A percentile compares a stretch with the other conserved stretches of the same genome.
Conservation (phyloP, 2,329 filamentous ascomycete genomes). For the Aspergillus piperis region DNA sequence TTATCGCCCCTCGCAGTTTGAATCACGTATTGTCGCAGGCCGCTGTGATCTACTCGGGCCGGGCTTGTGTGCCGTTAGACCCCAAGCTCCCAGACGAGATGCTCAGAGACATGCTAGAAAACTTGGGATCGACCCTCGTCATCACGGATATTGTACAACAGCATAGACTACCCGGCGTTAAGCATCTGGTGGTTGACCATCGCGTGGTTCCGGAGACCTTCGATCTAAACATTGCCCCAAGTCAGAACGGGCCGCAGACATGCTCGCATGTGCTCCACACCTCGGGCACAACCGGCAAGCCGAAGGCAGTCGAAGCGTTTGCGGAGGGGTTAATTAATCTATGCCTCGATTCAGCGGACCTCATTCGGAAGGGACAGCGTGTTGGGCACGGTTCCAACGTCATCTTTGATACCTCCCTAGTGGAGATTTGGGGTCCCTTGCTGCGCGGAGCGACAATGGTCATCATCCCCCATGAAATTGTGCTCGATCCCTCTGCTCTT, state of each 20-base stretch:
- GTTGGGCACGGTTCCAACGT: conserved; percentile 13
- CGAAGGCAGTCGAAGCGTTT: conserved; percentile 76
- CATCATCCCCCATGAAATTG: conserved; percentile 1
- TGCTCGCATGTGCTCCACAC: conserved; percentile 54
- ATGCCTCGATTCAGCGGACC: not conserved
- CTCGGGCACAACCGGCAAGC: conserved; percentile 66
- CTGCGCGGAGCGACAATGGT: conserved; percentile 15
- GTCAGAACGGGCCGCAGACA: not conserved
- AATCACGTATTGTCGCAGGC: conserved; percentile 17
- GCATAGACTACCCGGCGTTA: conserved; percentile 8
- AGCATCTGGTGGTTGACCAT: conserved; percentile 7
- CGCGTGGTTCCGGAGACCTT: not conserved
- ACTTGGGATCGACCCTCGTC: conserved; percentile 6
- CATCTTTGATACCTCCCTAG: conserved; percentile 13
- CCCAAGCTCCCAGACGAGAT: conserved; percentile 2
- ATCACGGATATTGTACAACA: conserved; percentile 34
- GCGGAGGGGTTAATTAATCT: conserved; percentile 45
- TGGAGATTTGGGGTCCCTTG: conserved; percentile 12
- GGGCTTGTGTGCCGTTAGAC: conserved; percentile 17
- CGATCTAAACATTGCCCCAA: not conserved
- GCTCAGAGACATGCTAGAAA: conserved; percentile 4
- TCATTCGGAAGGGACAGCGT: conserved; percentile 1
- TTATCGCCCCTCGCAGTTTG: conserved; percentile 12
- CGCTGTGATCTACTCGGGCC: conserved; percentile 14
- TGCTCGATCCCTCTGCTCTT: conserved; percentile 8